Conservation (phyloP, 768 basidiomycete genomes). For the Leccinum rimulosum region DNA sequence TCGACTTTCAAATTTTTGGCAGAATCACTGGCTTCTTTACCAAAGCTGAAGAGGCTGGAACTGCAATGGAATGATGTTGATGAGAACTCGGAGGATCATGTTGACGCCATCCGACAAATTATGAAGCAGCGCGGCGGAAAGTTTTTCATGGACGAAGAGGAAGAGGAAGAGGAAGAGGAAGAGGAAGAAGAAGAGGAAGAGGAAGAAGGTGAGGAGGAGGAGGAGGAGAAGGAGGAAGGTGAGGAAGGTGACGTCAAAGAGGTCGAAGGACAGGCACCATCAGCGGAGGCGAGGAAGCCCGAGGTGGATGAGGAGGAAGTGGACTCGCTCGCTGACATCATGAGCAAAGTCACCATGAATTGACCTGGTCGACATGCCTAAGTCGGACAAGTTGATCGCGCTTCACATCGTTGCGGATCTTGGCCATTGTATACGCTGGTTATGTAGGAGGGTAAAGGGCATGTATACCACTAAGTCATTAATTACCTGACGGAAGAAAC, state of each 20-base stretch:
- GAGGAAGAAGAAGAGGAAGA: conserved; percentile 69
- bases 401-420: conserved; percentile 1
- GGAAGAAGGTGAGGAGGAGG: conserved; percentile 52
- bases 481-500: conserved; percentile 11
- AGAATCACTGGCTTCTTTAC: conserved; percentile 59
- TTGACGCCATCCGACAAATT: conserved; percentile 51
- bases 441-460: background rate
- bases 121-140: conserved; percentile 68
- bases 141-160: conserved; percentile 70
- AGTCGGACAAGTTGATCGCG: background rate
- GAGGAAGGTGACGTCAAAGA: conserved; percentile 30
- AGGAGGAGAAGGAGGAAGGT: conserved; percentile 44
- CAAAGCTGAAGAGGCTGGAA: conserved; percentile 65
- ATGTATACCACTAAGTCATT: conserved; percentile 26
- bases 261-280: conserved; percentile 19
- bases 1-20: conserved; percentile 67
- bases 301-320: conserved; percentile 40
- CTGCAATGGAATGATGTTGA: conserved; percentile 90
- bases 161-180: conserved; percentile 76
- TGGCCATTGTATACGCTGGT: background rate
- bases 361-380: conserved; percentile 18
- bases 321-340: conserved; percentile 61
- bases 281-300: conserved; percentile 25
- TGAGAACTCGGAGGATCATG: conserved; percentile 60
- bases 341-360: conserved; percentile 60